Evolutionary conservation across 1,139 yeast genomes (phyloP).

Genomic region (Geotrichum phurueaensis): DNA sequence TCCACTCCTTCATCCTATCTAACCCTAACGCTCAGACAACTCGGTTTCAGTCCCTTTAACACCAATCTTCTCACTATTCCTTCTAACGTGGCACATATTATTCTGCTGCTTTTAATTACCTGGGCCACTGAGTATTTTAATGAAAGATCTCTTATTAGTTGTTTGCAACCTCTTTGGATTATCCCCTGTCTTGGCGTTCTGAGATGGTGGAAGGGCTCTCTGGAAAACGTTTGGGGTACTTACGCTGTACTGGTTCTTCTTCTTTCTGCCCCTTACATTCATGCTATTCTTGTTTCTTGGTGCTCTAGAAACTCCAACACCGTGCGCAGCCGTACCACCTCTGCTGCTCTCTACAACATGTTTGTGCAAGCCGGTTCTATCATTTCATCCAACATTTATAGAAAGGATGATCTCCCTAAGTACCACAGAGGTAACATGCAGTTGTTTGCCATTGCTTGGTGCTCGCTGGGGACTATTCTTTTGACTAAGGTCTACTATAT

Average conservation of each 20-base stretch:
- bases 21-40: slow-evolving; percentile 45
- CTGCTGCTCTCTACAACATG: slow-evolving; percentile 55
- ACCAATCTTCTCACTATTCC: slow-evolving; percentile 56
- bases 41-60: slow-evolving; percentile 53
- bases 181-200: slow-evolving; percentile 40
- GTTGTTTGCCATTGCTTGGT: slow-evolving; percentile 38
- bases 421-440: slow-evolving; percentile 51
- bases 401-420: slow-evolving; percentile 50
- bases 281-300: slow-evolving; percentile 56
- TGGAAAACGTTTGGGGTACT: slow-evolving; percentile 47
- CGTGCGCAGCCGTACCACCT: slow-evolving; percentile 52
- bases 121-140: slow-evolving; percentile 41
- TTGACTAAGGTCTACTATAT: slow-evolving; percentile 38
- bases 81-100: slow-evolving; percentile 38
- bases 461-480: slow-evolving; percentile 24
- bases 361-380: slow-evolving; percentile 52
- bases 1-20: slow-evolving; percentile 44
- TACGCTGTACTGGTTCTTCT: slow-evolving; percentile 45
- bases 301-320: slow-evolving; percentile 56
- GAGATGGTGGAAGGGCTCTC: slow-evolving; percentile 49
- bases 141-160: slow-evolving; percentile 34
- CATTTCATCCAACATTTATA: slow-evolving; percentile 47
- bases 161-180: slow-evolving; percentile 37
- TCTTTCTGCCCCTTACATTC: slow-evolving; percentile 46
- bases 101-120: slow-evolving; percentile 39